Evolutionary conservation across 225 moss, liverwort and hornwort species (phyloP), one percentile per base, ranked within the genome.

Genomic region (Pleurozium schreberi): DNA sequence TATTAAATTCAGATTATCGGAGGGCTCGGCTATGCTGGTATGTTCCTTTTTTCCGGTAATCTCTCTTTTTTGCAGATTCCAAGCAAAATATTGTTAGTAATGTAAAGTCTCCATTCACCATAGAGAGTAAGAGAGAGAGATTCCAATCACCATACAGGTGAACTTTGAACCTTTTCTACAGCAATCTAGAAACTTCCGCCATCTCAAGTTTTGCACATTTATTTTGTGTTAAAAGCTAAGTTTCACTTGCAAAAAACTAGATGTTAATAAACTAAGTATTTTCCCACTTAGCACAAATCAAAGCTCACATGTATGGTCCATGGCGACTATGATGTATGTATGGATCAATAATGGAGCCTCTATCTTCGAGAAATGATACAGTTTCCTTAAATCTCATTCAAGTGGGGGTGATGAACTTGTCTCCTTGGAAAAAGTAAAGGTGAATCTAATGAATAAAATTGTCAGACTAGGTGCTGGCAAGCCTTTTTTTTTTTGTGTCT

Each of bases 11-110:
- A 93, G 85, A 66, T 70, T 99, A 92, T 91, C 95, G 3, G 98
- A 99, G 88, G 98, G 98, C 9, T 96, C 97, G 40, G 93, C 97
- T 11, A 97, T 99, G 97, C 78, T 96, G 98, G 97, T 98, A 92
- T 61, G 93, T 62, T 10, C 28, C 43, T 31, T 83, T 31, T 83
- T 62, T 79, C 55, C 57, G 27, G 45, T 67, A 28, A 52, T 68
- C 20, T 58, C 33, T 70, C 59, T 55, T 21, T 81, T 81, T 52
- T 26, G n/a, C 36, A 64, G 38, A 53, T 68, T 40, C 61, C 47
- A 84, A 50, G 80, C 20, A 64, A 50, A 63, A 15, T 58, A 58
- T 58, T 45, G 50, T n/a, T n/a, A n/a, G n/a, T 14, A n/a, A 42
- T 33, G 34, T 5, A 23, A 63, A 61, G 21, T 63, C 45, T 59